phyloP scores from a whole-genome alignment of 768 basidiomycete species.

The Suillus placidus region DNA sequence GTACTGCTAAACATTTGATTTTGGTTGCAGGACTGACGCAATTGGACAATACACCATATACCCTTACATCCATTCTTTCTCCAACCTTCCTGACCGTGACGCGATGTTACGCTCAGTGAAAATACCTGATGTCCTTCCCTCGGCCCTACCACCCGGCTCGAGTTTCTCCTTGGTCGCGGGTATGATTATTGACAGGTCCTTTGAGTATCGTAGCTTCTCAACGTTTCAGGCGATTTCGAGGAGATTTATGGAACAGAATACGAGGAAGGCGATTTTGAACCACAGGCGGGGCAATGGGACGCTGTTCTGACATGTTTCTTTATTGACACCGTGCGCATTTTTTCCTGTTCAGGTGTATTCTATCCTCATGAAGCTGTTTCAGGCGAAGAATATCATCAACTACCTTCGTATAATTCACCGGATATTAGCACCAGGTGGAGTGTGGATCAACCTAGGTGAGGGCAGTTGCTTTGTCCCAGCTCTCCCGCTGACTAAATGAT shows the following conservation, averaged over 20 bases:
- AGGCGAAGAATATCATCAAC: conserved; percentile 92
- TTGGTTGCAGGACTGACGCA: conserved; percentile 54
- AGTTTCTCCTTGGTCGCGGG: conserved; percentile 89
- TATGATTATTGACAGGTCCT: conserved; percentile 27
- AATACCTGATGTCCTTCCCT: conserved; percentile 86
- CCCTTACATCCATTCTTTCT: conserved; percentile 92
- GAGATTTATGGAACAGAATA: conserved; percentile 75
- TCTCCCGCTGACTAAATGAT: neutral
- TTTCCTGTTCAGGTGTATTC: neutral
- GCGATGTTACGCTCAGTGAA: conserved; percentile 67
- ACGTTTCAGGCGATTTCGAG: conserved; percentile 77
- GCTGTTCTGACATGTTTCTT: conserved; percentile 95
- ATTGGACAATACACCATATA: conserved; percentile 76
- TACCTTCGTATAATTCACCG: conserved; percentile 87
- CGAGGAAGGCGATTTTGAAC: conserved; percentile 54
- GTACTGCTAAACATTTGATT: neutral
- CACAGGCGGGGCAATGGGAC: conserved; percentile 82
- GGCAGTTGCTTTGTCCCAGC: neutral
- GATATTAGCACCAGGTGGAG: conserved; percentile 81
- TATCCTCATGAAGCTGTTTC: neutral
- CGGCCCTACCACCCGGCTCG: conserved; percentile 61
- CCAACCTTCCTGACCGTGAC: conserved; percentile 64
- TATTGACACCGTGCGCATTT: conserved; percentile 78
- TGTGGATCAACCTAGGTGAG: conserved; percentile 89
- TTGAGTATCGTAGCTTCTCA: conserved; percentile 7